Percentiles rank a stretch among this genome's conserved stretches.
Conservation (phyloP, 495 filamentous ascomycete species). For the Penicillium subrubescens region DNA sequence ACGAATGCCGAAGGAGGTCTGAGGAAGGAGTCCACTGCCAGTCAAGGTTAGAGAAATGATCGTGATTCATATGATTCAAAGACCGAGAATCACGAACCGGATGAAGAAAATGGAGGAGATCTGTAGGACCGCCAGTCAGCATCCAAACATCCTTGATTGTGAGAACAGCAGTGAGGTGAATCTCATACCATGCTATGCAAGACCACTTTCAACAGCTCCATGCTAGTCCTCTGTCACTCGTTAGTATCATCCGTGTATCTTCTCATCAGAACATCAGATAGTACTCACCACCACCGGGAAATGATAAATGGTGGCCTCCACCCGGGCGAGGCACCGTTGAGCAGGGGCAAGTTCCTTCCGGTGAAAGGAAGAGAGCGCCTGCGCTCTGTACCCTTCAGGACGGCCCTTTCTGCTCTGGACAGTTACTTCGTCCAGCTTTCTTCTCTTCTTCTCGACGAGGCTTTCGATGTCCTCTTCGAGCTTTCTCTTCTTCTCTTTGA, state of each 20-base stretch:
- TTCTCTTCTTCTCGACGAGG: not conserved
- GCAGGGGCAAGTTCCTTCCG: not conserved
- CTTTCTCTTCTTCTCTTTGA: no score
- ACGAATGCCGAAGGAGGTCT: constrained; percentile 32
- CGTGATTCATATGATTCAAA: not conserved
- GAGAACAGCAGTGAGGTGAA: not conserved
- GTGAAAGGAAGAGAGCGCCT: not conserved
- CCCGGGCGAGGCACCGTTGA: no score
- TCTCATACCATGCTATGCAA: constrained; percentile 42
- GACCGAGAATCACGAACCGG: constrained; percentile 17
- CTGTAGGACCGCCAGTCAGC: constrained; percentile 13
- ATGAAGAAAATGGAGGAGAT: constrained; percentile 36
- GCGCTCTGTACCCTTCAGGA: not conserved
- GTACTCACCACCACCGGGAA: not conserved
- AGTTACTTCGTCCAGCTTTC: not conserved
- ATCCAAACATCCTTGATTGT: not conserved
- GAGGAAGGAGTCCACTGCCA: constrained; percentile 38
- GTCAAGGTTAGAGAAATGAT: not conserved
- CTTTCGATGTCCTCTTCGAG: not conserved
- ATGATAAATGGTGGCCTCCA: not conserved
- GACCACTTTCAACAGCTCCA: constrained; percentile 52
- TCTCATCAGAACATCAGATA: not conserved
- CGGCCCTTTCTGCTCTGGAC: not conserved
- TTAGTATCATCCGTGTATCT: not conserved
- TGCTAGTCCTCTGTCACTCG: constrained; percentile 44